A percentile compares a stretch with the other conserved stretches of the same genome.
Conservation (phyloP, 495 filamentous ascomycete species). For the Aspergillus bertholletiae region DNA sequence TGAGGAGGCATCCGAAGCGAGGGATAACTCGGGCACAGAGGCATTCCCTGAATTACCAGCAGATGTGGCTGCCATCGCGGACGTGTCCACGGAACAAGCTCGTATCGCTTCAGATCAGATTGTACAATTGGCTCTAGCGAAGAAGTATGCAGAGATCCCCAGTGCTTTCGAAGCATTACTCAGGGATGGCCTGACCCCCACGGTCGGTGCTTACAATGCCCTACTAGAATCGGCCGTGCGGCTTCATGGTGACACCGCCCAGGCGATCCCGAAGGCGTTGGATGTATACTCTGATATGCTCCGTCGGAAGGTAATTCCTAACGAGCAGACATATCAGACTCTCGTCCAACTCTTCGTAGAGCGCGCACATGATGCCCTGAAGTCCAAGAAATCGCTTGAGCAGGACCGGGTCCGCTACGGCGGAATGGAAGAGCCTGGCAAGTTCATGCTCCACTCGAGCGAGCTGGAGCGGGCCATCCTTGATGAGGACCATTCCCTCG, state of each 20-base stretch:
- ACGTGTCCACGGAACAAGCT: constrained; percentile 47
- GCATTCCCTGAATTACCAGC: constrained; percentile 26
- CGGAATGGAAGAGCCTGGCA: constrained; percentile 79
- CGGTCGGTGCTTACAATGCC: constrained; percentile 82
- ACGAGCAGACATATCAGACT: constrained; percentile 80
- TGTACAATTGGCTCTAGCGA: constrained; percentile 60
- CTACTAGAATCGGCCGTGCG: constrained; percentile 78
- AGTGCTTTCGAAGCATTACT: constrained; percentile 86
- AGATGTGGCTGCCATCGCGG: constrained; percentile 28
- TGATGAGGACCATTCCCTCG: constrained; percentile 79
- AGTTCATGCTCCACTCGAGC: constrained; percentile 86
- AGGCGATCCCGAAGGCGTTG: constrained; percentile 82
- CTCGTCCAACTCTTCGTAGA: constrained; percentile 77
- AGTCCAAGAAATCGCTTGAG: constrained; percentile 66
- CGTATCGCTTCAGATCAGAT: constrained; percentile 72
- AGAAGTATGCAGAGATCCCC: constrained; percentile 80
- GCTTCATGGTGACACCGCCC: constrained; percentile 63
- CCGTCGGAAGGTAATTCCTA: constrained; percentile 73
- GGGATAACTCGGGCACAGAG: constrained; percentile 28
- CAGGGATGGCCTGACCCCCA: constrained; percentile 70
- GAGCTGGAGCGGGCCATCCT: constrained; percentile 79
- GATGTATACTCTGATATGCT: constrained; percentile 98
- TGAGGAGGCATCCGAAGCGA: constrained; percentile 35
- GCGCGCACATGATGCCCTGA: constrained; percentile 68
- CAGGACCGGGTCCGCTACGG: constrained; percentile 75